Evolutionary conservation across 2,329 filamentous ascomycete species (phyloP).

Genomic region (Colletotrichum sp.): DNA sequence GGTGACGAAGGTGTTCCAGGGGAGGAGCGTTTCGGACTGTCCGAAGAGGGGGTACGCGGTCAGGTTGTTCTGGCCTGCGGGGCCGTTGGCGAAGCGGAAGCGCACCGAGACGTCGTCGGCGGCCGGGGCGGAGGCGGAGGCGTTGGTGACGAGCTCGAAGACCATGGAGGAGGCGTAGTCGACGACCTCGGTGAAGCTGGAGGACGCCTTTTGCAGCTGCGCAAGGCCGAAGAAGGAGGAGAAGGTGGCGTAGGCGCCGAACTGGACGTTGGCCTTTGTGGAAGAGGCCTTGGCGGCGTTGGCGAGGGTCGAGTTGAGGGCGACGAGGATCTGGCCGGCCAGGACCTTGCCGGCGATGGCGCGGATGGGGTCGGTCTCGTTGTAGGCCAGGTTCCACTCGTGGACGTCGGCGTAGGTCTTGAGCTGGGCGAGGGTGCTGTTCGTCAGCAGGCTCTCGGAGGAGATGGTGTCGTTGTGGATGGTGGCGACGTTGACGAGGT

Average conservation of each 20-base stretch:
- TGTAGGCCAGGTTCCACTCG: slow-evolving; percentile 85
- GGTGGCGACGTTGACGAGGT: slow-evolving; percentile 63
- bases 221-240: slow-evolving; percentile 68
- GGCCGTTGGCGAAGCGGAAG: slow-evolving; percentile 67
- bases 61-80: slow-evolving; percentile 57
- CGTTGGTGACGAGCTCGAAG: slow-evolving; percentile 73
- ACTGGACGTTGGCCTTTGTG: slow-evolving; percentile 56
- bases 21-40: slow-evolving; percentile 55
- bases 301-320: slow-evolving; percentile 55
- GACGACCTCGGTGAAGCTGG: slow-evolving; percentile 77
- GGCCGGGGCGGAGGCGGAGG: slow-evolving; percentile 50
- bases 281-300: slow-evolving; percentile 46
- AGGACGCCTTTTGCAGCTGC: slow-evolving; percentile 52
- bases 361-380: slow-evolving; percentile 70
- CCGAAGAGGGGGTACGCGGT: slow-evolving; percentile 65
- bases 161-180: slow-evolving; percentile 84
- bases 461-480: slow-evolving; percentile 68
- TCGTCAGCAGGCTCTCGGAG: slow-evolving; percentile 63
- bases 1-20: slow-evolving; percentile 72
- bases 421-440: slow-evolving; percentile 65
- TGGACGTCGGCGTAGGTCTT: slow-evolving; percentile 78
- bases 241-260: slow-evolving; percentile 67
- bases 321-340: slow-evolving; percentile 57
- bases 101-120: slow-evolving; percentile 58
- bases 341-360: slow-evolving; percentile 64